These are phyloP conservation scores for Boletus semigastroideus DNA, from an alignment of 1,284 basidiomycete genomes.

Conservation along the genomic window DNA sequence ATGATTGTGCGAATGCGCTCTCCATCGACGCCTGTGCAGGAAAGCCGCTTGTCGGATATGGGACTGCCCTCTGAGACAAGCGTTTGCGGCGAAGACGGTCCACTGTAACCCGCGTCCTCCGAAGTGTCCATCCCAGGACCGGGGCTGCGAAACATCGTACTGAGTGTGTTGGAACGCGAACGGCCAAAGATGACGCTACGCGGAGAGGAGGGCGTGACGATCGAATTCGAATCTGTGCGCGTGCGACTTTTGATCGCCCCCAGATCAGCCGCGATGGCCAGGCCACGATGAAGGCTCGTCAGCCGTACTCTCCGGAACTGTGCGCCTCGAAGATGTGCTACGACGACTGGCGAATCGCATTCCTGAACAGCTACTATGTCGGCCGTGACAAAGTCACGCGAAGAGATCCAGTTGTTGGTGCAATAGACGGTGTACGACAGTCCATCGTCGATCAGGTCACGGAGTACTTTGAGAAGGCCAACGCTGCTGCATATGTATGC, in stretches of 20 bases:
- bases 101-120: slow-evolving; percentile 20
- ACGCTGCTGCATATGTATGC: slow-evolving; percentile 64
- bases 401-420: slow-evolving; percentile 42
- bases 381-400: slow-evolving; percentile 42
- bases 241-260: slow-evolving; percentile 11
- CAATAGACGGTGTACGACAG: slow-evolving; percentile 53
- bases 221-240: slow-evolving; percentile 31
- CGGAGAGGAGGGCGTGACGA: slow-evolving; percentile 26
- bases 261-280: slow-evolving; percentile 37
- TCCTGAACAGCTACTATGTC: slow-evolving; percentile 51
- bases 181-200: slow-evolving; percentile 30
- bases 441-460: slow-evolving; percentile 40
- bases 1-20: slow-evolving; percentile 44
- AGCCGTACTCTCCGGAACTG: slow-evolving; percentile 56
- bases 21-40: slow-evolving; percentile 6
- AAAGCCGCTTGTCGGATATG: neutral
- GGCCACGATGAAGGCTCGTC: slow-evolving; percentile 44
- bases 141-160: slow-evolving; percentile 10
- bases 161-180: slow-evolving; percentile 29
- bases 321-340: slow-evolving; percentile 55
- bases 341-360: slow-evolving; percentile 37
- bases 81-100: slow-evolving; percentile 38
- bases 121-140: slow-evolving; percentile 6
- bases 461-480: slow-evolving; percentile 46
- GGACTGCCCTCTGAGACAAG: slow-evolving; percentile 28